These are phyloP conservation scores for Magnaporthiopsis rhizophila DNA, from an alignment of 2,329 filamentous ascomycete species.

Conservation along the genomic window DNA sequence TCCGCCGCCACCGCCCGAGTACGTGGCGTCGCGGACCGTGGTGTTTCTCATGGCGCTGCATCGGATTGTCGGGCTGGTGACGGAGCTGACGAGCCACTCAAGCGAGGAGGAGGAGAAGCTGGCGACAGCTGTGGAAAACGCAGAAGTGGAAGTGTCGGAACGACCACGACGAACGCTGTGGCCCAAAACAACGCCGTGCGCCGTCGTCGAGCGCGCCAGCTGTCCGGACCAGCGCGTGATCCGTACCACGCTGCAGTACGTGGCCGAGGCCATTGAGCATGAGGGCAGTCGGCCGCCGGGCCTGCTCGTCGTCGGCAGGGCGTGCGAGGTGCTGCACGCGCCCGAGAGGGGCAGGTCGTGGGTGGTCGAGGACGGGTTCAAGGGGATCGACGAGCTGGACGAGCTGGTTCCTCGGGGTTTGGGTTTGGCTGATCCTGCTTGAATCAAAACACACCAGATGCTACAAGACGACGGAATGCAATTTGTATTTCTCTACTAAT, in stretches of 20 bases:
- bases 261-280: conserved; percentile 75
- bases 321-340: conserved; percentile 69
- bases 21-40: conserved; percentile 67
- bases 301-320: conserved; percentile 73
- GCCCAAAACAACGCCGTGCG: conserved; percentile 75
- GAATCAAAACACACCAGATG: neutral
- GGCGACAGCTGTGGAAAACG: conserved; percentile 6
- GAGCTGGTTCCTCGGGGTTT: conserved; percentile 9
- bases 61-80: conserved; percentile 65
- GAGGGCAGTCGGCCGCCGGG: conserved; percentile 87
- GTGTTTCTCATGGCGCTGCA: conserved; percentile 96
- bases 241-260: conserved; percentile 71
- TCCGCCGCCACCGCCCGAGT: conserved; percentile 73
- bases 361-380: conserved; percentile 83
- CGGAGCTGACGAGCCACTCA: conserved; percentile 52
- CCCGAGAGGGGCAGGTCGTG: conserved; percentile 56
- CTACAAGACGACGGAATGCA: neutral
- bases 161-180: conserved; percentile 39
- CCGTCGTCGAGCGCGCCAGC: conserved; percentile 86
- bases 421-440: neutral
- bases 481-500: too few species aligned
- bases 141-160: too few species aligned
- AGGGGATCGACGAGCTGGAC: conserved; percentile 52
- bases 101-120: conserved; percentile 18
- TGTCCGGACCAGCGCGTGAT: conserved; percentile 94